Base-by-base conservation (phyloP, 1,284 basidiomycete species). In the Marasmius oreades region DNA sequence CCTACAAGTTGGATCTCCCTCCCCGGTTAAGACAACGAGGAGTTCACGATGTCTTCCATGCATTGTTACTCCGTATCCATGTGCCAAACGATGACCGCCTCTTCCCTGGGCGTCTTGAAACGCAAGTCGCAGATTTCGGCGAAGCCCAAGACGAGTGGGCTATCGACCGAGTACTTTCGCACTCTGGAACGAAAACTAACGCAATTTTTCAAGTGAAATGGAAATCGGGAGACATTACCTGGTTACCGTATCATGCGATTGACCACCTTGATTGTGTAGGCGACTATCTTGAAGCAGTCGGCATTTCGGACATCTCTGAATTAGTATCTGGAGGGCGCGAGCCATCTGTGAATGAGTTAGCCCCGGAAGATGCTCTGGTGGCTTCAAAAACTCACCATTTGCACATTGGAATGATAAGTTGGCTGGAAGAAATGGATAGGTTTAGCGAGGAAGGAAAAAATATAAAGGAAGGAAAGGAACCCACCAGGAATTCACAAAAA, bases 21-120 rank as follows among this genome's bases (percentile, higher is more conserved):
- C 1, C 56, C 0, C 51, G 61, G 1, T 44, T 73, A 14, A 62
- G 58, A 12, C 57, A 63, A 28, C 33, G 63, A 10, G 67, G 68
- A 0, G 51, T 73, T 0, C 67, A 73, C 45, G 59, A 62, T 14
- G 59, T 62, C 0, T 72, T 71, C 51, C 71, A 73, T 52, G 54
- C 69, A 0, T 65, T 55, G 0, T 48, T 69, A 1, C 52, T 71
- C 0, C 26, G 62, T 2, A 58, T 68, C 0, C 68, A 70, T 48
- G 12, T 62, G 0, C 68, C 68, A 0, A 73, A 70, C 47, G 65
- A 71, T 33, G 64, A 70, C 36, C 34, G 60, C 0, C 24, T 63
- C 12, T 69, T 69, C 48, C 69, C 68, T 0, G 68, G 66, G 0
- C 44, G 58, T 1, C 28, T 48, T 5, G 43, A 60, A 4, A 51